A percentile compares a stretch with the other conserved stretches of the same genome.
Evolutionary conservation across 495 filamentous ascomycete genomes (phyloP).

Genomic region (Talaromyces trachyspermus): DNA sequence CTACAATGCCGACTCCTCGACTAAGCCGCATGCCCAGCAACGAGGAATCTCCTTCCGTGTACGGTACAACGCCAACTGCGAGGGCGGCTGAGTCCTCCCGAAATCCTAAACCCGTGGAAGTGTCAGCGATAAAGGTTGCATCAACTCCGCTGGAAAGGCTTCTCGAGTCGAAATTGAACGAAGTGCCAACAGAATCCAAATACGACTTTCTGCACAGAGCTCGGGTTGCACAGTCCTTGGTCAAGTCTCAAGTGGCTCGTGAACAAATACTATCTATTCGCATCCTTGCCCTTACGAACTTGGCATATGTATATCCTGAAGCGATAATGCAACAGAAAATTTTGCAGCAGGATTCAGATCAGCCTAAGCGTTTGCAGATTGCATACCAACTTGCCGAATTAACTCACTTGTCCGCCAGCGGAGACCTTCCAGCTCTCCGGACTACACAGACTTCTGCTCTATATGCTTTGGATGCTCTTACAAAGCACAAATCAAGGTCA

Average conservation of each 20-base stretch:
- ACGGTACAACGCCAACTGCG: conserved; percentile 18
- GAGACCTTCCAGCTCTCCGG: conserved; percentile 56
- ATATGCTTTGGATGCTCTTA: conserved; percentile 69
- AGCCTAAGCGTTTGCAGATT: conserved; percentile 81
- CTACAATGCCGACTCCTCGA: conserved; percentile 48
- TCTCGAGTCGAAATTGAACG: conserved; percentile 51
- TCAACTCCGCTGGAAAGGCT: conserved; percentile 59
- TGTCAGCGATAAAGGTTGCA: conserved; percentile 57
- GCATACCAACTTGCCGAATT: conserved; percentile 88
- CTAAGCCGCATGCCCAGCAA: conserved; percentile 36
- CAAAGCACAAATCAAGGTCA: conserved; percentile 67
- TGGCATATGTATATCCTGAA: conserved; percentile 83
- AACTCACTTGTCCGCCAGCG: conserved; percentile 66
- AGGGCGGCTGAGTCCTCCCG: conserved; percentile 33
- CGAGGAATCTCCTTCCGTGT: conserved; percentile 45
- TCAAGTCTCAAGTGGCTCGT: conserved; percentile 53
- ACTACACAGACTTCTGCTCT: conserved; percentile 79
- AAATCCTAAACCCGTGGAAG: conserved; percentile 58
- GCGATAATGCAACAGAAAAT: conserved; percentile 73
- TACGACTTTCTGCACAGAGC: conserved; percentile 85
- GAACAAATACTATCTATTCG: conserved; percentile 74
- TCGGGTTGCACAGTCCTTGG: conserved; percentile 71
- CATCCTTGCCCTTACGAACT: conserved; percentile 81
- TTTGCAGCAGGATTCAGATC: conserved; percentile 80
- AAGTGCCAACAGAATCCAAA: conserved; percentile 62